Conservation (phyloP, 2,329 filamentous ascomycete genomes). For the Penicillium sp. region DNA sequence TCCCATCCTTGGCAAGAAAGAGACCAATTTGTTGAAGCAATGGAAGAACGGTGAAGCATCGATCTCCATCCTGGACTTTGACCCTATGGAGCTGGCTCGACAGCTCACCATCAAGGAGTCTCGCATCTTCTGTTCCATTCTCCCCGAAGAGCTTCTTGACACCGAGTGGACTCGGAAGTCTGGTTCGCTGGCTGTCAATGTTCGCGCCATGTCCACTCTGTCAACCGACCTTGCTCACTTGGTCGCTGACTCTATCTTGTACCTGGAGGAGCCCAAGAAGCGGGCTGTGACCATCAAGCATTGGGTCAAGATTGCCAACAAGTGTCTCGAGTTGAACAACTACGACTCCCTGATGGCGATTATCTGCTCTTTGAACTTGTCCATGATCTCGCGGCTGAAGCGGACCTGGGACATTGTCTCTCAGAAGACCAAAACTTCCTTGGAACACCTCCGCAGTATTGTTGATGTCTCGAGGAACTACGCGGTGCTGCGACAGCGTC, state of each 20-base stretch:
- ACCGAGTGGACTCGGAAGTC: conserved; percentile 92
- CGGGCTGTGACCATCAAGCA: conserved; percentile 87
- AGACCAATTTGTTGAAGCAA: conserved; percentile 63
- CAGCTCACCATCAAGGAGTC: conserved; percentile 93
- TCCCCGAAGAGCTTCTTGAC: conserved; percentile 83
- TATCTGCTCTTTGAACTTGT: conserved; percentile 87
- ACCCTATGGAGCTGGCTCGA: conserved; percentile 81
- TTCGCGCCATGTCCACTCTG: conserved; percentile 86
- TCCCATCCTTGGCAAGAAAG: conserved; percentile 67
- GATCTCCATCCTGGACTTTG: conserved; percentile 80
- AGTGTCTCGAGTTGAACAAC: conserved; percentile 84
- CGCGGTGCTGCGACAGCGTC: conserved; percentile 71
- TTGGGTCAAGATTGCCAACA: conserved; percentile 91
- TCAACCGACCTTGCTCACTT: conserved; percentile 90
- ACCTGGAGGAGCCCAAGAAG: conserved; percentile 86
- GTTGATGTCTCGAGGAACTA: conserved; percentile 90
- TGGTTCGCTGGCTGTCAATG: conserved; percentile 73
- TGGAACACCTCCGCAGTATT: conserved; percentile 73
- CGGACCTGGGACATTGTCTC: conserved; percentile 90
- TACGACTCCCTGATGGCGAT: conserved; percentile 97
- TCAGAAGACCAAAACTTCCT: conserved; percentile 69
- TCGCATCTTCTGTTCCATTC: conserved; percentile 81
- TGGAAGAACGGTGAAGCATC: conserved; percentile 67
- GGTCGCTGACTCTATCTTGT: conserved; percentile 86
- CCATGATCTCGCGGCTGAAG: conserved; percentile 78